phyloP scores from a whole-genome alignment of 805 yeast genomes.

The Wickerhamiella domercqiae region DNA sequence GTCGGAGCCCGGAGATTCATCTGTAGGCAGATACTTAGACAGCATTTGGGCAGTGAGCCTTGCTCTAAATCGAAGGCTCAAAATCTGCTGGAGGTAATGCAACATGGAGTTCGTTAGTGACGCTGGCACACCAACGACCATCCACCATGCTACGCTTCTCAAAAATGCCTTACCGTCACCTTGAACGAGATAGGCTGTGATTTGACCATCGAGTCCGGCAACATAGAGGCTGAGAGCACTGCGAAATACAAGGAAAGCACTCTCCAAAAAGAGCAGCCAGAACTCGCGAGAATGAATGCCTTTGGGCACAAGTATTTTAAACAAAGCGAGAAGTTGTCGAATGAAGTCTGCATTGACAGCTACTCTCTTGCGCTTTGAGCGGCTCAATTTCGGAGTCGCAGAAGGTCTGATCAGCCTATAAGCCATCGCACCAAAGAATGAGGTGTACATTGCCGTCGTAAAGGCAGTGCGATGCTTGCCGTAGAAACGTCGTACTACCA shows the following conservation, averaged over 20 bases:
- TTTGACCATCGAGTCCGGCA: conserved; percentile 71
- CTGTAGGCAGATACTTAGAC: conserved; percentile 54
- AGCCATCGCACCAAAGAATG: not conserved
- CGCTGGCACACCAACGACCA: conserved; percentile 76
- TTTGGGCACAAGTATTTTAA: not conserved
- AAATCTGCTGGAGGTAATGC: conserved; percentile 24
- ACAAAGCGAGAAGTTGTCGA: not conserved
- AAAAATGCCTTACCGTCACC: conserved; percentile 52
- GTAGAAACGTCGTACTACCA: not conserved
- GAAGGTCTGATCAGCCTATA: not conserved
- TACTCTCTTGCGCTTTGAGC: not conserved
- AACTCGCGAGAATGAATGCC: conserved; percentile 1
- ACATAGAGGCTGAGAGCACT: conserved; percentile 66
- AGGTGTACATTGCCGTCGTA: conserved; percentile 1
- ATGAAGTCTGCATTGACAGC: not conserved
- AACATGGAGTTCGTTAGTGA: conserved; percentile 61
- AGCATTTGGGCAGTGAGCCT: conserved; percentile 51
- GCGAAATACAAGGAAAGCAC: conserved; percentile 44
- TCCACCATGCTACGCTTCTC: conserved; percentile 55
- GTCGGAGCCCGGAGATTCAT: conserved; percentile 22
- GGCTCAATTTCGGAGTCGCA: not conserved
- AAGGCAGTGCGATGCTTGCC: not conserved
- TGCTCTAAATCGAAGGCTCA: conserved; percentile 35
- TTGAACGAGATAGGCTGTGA: conserved; percentile 68
- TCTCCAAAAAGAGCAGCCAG: conserved; percentile 33